A percentile compares a stretch with the other conserved stretches of the same genome.
Evolutionary conservation across 2,329 filamentous ascomycete species (phyloP).

Genomic region (Fusarium sp.): DNA sequence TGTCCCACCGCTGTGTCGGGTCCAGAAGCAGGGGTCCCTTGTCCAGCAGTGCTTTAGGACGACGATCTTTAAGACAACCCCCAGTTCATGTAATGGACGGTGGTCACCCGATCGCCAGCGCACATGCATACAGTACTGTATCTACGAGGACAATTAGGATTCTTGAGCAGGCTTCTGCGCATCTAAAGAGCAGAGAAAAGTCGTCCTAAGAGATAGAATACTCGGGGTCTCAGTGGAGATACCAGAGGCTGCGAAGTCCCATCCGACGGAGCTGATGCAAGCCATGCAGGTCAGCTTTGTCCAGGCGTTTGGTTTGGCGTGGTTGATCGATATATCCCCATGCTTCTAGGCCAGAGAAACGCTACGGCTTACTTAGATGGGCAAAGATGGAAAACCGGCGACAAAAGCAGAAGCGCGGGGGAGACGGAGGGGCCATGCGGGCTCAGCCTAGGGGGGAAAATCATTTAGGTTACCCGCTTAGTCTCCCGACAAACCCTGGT

Average conservation of each 20-base stretch:
- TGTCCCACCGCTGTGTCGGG: constrained; percentile 40
- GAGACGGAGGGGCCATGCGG: constrained; percentile 25
- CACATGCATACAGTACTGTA: neutral
- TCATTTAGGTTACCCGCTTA: constrained; percentile 27
- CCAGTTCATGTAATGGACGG: constrained; percentile 8
- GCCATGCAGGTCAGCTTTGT: neutral
- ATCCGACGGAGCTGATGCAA: neutral
- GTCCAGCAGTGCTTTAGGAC: constrained; percentile 9
- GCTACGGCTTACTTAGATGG: constrained; percentile 23
- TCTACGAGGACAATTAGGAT: neutral
- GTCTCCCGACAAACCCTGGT: constrained; percentile 22
- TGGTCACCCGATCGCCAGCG: constrained; percentile 12
- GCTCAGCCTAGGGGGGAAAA: constrained; percentile 24
- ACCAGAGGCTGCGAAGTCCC: too few relatives aligned
- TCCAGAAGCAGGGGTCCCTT: constrained; percentile 22
- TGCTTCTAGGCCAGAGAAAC: neutral
- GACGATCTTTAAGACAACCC: constrained; percentile 32
- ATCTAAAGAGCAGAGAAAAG: neutral
- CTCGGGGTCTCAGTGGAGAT: too few relatives aligned
- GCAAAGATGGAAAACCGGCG: constrained; percentile 10
- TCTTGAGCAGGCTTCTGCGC: neutral
- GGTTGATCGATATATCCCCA: neutral
- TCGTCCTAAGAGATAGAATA: neutral
- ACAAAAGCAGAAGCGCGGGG: constrained; percentile 22
- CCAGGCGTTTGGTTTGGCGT: neutral